phyloP scores from a whole-genome alignment of 768 basidiomycete genomes.

The Crepidotus variabilis region DNA sequence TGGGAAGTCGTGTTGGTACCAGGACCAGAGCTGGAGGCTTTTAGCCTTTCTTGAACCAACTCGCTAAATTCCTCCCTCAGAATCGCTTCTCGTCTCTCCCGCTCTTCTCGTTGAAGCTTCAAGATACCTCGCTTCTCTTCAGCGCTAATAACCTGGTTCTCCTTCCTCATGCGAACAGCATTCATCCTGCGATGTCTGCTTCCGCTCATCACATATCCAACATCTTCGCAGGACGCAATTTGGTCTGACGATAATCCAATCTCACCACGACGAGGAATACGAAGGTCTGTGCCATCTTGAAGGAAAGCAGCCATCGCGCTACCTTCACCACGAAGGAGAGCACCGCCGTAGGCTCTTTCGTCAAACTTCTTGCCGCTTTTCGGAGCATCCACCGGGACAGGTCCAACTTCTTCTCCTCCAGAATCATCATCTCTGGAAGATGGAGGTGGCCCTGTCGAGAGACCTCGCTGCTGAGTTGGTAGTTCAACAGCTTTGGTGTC shows the following conservation, averaged over 20 bases:
- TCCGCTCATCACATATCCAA: slow-evolving; percentile 98
- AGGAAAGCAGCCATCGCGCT: slow-evolving; percentile 98
- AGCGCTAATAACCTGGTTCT: slow-evolving; percentile 98
- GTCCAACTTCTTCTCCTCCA: slow-evolving; percentile 71
- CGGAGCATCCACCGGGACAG: slow-evolving; percentile 54
- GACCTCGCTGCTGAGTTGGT: slow-evolving; percentile 6
- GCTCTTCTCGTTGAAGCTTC: slow-evolving; percentile 93
- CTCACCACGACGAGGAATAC: slow-evolving; percentile 98
- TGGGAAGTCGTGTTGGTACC: background rate
- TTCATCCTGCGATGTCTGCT: slow-evolving; percentile 96
- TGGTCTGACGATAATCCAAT: slow-evolving; percentile 88
- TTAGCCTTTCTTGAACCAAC: slow-evolving; percentile 73
- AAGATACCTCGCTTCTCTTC: slow-evolving; percentile 97
- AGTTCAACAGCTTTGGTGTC: slow-evolving; percentile 3
- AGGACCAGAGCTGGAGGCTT: slow-evolving; percentile 18
- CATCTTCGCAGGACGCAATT: slow-evolving; percentile 83
- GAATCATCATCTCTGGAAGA: slow-evolving; percentile 32
- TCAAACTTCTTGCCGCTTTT: slow-evolving; percentile 53
- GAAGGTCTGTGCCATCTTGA: slow-evolving; percentile 73
- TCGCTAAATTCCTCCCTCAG: slow-evolving; percentile 88
- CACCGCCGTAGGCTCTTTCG: slow-evolving; percentile 86
- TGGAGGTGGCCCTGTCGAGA: slow-evolving; percentile 15
- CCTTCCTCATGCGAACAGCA: slow-evolving; percentile 97
- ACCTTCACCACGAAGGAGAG: slow-evolving; percentile 91
- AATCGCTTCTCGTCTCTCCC: slow-evolving; percentile 84